Base-by-base conservation (phyloP, 2,329 filamentous ascomycete species). In the Penicillium sp. region DNA sequence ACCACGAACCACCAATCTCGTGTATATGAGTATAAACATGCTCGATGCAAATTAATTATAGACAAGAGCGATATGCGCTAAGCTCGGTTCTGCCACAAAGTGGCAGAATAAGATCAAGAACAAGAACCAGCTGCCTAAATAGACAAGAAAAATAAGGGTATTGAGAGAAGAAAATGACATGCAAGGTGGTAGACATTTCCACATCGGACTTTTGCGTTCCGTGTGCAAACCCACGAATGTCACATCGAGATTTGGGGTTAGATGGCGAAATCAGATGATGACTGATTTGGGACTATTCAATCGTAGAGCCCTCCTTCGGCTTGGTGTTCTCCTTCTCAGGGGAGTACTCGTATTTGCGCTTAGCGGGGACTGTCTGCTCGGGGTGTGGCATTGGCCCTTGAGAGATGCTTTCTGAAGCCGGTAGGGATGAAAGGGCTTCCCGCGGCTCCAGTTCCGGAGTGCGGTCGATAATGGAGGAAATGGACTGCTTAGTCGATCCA, bases 401-500 rank as follows among this genome's bases (percentile, higher is more conserved):
- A 1, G 56, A 51, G n/a, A 53, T 42, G 6, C 59, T 43, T 39
- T 68, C 66, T 1, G 60, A 61, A 24, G 64, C 51, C 3, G 62
- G 52, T 12, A 62, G 49, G 0, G 65, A 50, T 15, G 62, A 51
- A 13, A 61, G 45, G 15, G 57, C 57, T 42, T 66, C 66, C 34
- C 65, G 61, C 6, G 54, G 48, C 18, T 64, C 61, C 6, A 54
- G 49, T 26, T 65, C 60, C 0, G 69, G 68, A 6, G 67, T 63
- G 10, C 66, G 65, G 52, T 74, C 71, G 46, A 74, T 72, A 36
- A 74, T 73, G 2, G 70, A 72, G 2, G 69, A 71, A 41, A 74
- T 74, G 21, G 70, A 69, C 38, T 72, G 70, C 57, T 73, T 73
- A 24, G 62, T 68, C 10, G 69, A 70, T 48, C 65, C 61, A 44